Percentiles rank a stretch among this genome's conserved stretches.
phyloP scores from a whole-genome alignment of 345 rosid species.

The Eucalyptus regnans region DNA sequence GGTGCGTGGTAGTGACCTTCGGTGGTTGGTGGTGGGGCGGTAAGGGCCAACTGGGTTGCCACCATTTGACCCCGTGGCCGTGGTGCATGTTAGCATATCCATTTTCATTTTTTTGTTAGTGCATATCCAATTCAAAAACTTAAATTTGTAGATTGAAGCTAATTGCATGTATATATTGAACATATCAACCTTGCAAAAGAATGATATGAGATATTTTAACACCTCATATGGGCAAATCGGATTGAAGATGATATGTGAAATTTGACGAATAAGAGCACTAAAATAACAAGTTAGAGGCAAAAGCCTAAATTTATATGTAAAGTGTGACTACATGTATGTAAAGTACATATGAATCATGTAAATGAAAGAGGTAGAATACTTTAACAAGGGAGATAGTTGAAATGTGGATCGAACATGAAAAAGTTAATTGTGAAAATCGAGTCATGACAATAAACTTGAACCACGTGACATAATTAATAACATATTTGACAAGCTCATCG shows the following conservation, averaged over 20 bases:
- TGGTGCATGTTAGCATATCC: neutral
- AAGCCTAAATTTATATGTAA: neutral
- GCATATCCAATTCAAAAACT: neutral
- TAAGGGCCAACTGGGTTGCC: neutral
- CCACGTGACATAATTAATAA: neutral
- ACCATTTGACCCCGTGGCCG: neutral
- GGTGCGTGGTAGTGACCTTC: neutral
- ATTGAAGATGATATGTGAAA: neutral
- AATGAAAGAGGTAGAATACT: neutral
- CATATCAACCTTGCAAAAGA: accelerated
- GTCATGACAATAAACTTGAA: neutral
- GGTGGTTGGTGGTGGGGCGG: neutral
- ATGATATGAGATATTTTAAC: neutral
- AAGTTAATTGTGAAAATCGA: neutral
- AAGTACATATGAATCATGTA: neutral
- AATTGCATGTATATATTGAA: accelerated
- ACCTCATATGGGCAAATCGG: accelerated
- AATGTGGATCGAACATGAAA: neutral
- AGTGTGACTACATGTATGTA: neutral
- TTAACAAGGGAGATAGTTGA: neutral
- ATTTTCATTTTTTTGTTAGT: accelerated
- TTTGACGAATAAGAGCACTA: accelerated
- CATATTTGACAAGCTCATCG: neutral
- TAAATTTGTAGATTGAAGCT: neutral
- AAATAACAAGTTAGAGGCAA: neutral